These are phyloP conservation scores for Phytophthora sp. DNA, from an alignment of 352 stramenopile species.

Conservation along the genomic window DNA sequence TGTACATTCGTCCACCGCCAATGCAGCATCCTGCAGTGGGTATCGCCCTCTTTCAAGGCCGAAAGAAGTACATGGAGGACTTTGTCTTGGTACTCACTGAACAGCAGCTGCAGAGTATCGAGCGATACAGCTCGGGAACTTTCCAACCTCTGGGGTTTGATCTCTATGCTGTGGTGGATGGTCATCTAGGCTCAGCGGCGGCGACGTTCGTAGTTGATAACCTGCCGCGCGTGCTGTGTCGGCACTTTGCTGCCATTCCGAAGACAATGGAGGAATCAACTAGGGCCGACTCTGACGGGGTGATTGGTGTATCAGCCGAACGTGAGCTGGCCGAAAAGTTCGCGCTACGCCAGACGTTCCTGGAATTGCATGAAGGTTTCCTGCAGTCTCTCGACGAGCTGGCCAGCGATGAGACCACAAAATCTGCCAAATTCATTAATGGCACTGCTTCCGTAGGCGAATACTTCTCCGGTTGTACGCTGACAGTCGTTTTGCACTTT, in stretches of 20 bases:
- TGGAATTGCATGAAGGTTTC: constrained; percentile 71
- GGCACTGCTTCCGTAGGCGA: constrained; percentile 24
- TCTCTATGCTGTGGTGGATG: constrained; percentile 96
- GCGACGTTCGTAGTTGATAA: constrained; percentile 80
- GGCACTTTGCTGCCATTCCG: constrained; percentile 37
- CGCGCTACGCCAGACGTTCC: constrained; percentile 73
- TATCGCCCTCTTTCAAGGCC: constrained; percentile 86
- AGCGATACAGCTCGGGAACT: not conserved
- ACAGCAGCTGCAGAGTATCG: constrained; percentile 23
- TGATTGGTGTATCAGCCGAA: constrained; percentile 11
- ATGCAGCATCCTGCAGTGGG: constrained; percentile 34
- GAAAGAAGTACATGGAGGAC: constrained; percentile 95
- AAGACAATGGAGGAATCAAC: constrained; percentile 1
- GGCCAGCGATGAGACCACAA: constrained; percentile 3
- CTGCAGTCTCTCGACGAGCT: constrained; percentile 35
- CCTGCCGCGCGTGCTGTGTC: constrained; percentile 38
- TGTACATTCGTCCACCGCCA: constrained; percentile 4
- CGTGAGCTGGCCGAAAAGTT: constrained; percentile 54
- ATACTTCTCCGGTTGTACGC: constrained; percentile 84
- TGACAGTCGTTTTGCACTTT: constrained; percentile 80
- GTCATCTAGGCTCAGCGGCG: constrained; percentile 91
- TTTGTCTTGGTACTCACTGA: constrained; percentile 52
- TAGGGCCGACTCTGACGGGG: not conserved
- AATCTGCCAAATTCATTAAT: constrained; percentile 8
- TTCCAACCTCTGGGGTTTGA: constrained; percentile 53